Base-by-base conservation (phyloP, 1,139 yeast genomes). In the Candida pseudoviswanathii region DNA sequence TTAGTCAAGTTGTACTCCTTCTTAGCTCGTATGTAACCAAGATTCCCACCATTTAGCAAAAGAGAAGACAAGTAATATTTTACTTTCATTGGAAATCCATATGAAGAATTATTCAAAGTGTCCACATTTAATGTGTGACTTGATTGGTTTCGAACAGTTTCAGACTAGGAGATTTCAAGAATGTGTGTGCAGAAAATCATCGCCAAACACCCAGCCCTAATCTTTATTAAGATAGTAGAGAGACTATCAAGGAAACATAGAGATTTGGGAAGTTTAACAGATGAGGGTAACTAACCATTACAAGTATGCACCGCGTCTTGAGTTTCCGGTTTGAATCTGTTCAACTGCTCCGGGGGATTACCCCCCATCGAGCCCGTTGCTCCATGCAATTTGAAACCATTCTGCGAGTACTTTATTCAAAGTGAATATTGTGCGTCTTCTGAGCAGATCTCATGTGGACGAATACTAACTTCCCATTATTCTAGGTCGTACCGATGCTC, bases 1-100 rank as follows among this genome's bases (percentile, higher is more conserved):
- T 87, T 94, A 81, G 99, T 94, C 77, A 92, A 92, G 86, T 85
- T 94, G 70, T 94, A 92, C 89, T 81, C 97, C 73, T 95, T 90
- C 96, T 85, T 94, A 81, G 97, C 98, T 82, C 97, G 99, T 89
- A 88, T 80, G 96, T 89, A 78, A 53, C 4, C 9, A 44, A 21
- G 3, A 27, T n/a, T n/a, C 40, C 34, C 26, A 25, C 29, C 38
- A 42, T 9, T 32, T n/a, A 25, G 42, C 27, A 16, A 11, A 22
- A 22, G 27, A 44, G 51, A 50, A 50, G 53, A 48, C 48, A 46
- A 41, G 31, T 37, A 16, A 39, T 26, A 41, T 42, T 41, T 25
- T 33, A 41, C 24, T 33, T 31, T 43, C 9, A n/a, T 16, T 43
- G 8, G 27, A 10, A 33, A 36, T 38, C 42, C 42, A 24, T 44